Base-by-base conservation (phyloP, 2,329 filamentous ascomycete genomes). In the Grosmannia penicillata region DNA sequence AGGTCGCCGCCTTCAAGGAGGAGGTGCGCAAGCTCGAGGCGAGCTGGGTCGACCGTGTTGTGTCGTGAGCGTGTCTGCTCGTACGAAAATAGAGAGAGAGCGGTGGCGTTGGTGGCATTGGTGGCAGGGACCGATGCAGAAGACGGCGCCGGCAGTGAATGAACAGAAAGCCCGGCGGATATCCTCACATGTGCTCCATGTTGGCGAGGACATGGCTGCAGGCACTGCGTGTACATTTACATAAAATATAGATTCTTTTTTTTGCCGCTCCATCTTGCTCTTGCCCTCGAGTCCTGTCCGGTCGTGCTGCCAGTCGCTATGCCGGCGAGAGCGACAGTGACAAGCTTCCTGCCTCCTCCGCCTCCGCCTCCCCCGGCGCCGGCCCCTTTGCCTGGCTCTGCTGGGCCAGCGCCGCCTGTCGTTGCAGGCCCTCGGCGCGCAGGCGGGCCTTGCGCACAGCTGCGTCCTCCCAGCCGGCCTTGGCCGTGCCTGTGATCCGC, bases 1-100 rank as follows among this genome's bases (percentile, higher is more conserved):
- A 95, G 71, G 85, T 95, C 19, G 81, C 93, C 63, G 68, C 67
- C 17, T 96, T 96, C 60, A 93, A 87, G 73, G 71, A 72, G 51
- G 84, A 93, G 68, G 87, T 96, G 36, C 75, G 82, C 49, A 76
- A 75, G 63, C 59, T 95, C 60, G 89, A 95, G 72, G 79, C 75
- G 61, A 69, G 68, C 21, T 96, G 93, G 75, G 84, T 95, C 26
- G 80, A 93, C 54, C 84, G 78, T 63, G 76, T 93, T 40, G 71
- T 83, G 41, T 60, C 61, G 47, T 68, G 48, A 54, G 37, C n/a
- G n/a, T n/a, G n/a, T n/a, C 10, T 5, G n/a, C 7, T 9, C 8
- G 18, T 7, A 18, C 4, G 10, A 30, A 28, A 15, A 26, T 17
- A 37, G 23, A 37, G 17, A 13, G 8, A 21, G 13, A 28, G 23